phyloP scores from a whole-genome alignment of 2,329 filamentous ascomycete genomes.

The Drechslerella dactyloides region DNA sequence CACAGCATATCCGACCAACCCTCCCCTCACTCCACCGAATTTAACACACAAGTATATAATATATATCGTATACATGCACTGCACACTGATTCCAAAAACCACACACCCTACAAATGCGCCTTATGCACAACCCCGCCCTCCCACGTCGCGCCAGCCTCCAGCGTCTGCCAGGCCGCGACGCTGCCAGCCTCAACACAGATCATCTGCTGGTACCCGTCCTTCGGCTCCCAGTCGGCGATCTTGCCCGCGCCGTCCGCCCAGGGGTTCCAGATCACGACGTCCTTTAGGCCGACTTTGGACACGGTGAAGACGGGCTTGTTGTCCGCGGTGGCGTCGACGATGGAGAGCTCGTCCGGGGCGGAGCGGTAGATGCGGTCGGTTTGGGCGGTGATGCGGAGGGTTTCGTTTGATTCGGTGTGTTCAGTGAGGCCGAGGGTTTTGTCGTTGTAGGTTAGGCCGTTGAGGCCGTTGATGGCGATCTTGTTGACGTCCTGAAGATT shows the following conservation, averaged over 20 bases:
- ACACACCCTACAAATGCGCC: conserved; percentile 39
- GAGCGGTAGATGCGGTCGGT: conserved; percentile 88
- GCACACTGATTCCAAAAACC: too few relatives aligned
- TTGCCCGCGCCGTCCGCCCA: conserved; percentile 83
- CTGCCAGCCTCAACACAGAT: conserved; percentile 90
- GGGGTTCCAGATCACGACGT: conserved; percentile 97
- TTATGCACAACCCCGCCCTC: conserved; percentile 63
- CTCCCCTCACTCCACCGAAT: too few relatives aligned
- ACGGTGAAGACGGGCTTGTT: conserved; percentile 73
- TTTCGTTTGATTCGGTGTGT: conserved; percentile 69
- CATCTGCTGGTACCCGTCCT: conserved; percentile 91
- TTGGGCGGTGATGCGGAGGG: conserved; percentile 75
- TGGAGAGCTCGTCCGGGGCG: conserved; percentile 65
- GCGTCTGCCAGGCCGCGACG: conserved; percentile 79
- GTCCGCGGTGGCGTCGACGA: conserved; percentile 67
- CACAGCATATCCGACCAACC: too few relatives aligned
- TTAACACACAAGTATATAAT: too few relatives aligned
- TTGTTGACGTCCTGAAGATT: conserved; percentile 74
- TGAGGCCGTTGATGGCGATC: conserved; percentile 75
- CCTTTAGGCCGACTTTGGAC: conserved; percentile 80
- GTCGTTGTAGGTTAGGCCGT: conserved; percentile 78
- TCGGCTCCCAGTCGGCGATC: conserved; percentile 86
- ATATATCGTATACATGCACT: too few relatives aligned
- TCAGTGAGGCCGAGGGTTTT: conserved; percentile 74
- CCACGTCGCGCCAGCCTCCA: conserved; percentile 78